Evolutionary conservation across 2,329 filamentous ascomycete genomes (phyloP).

Genomic region (Colletotrichum caudatum): DNA sequence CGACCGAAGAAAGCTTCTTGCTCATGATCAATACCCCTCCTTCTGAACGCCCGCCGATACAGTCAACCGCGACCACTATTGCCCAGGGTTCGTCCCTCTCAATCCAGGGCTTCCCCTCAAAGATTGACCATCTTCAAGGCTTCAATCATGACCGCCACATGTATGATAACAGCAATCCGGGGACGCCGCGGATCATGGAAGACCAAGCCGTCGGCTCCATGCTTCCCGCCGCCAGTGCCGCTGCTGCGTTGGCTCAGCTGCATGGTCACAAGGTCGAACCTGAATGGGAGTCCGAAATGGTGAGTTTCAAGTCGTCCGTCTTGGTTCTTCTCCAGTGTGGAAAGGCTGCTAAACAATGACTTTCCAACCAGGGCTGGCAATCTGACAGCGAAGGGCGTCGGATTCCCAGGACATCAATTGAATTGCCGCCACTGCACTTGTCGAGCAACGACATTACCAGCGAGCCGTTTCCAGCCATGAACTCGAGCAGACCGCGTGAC

Average conservation of each 20-base stretch:
- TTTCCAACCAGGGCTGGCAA: conserved; percentile 70
- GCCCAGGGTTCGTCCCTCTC: conserved; percentile 42
- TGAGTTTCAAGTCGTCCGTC: conserved; percentile 59
- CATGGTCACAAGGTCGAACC: conserved; percentile 79
- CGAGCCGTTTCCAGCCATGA: conserved; percentile 76
- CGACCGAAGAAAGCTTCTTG: conserved; percentile 96
- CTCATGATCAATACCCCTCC: conserved; percentile 95
- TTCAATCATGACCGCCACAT: conserved; percentile 73
- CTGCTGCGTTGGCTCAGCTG: conserved; percentile 88
- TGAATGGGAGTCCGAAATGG: conserved; percentile 83
- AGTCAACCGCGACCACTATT: conserved; percentile 49
- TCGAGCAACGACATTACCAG: conserved; percentile 73
- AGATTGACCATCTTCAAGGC: conserved; percentile 52
- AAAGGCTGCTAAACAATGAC: conserved; percentile 35
- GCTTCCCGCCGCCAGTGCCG: conserved; percentile 79
- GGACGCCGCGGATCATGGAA: conserved; percentile 76
- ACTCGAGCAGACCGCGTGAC: conserved; percentile 74
- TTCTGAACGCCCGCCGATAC: conserved; percentile 54
- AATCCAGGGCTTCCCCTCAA: conserved; percentile 41
- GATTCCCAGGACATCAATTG: conserved; percentile 75
- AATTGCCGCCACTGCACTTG: conserved; percentile 77
- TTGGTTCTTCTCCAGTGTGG: conserved; percentile 3
- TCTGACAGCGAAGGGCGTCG: conserved; percentile 77
- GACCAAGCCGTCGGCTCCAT: conserved; percentile 74
- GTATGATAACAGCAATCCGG: conserved; percentile 75